A percentile compares a stretch with the other conserved stretches of the same genome.
Evolutionary conservation across 1,139 yeast genomes (phyloP).

Genomic region (Nakaseomyces glabratus): DNA sequence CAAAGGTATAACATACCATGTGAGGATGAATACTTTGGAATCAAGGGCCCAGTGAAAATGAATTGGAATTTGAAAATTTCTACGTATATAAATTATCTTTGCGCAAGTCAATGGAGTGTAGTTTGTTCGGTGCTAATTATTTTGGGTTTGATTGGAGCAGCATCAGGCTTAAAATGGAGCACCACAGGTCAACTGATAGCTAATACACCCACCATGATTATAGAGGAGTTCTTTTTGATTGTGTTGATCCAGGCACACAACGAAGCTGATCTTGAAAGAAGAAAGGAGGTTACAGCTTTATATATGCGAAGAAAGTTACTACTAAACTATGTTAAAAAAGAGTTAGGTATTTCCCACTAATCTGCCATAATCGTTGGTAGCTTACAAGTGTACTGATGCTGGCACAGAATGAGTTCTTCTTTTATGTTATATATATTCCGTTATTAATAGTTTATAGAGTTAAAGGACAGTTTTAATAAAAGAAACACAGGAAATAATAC

Average conservation of each 20-base stretch:
- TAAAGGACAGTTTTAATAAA: no score
- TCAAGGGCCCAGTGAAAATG: constrained; percentile 10
- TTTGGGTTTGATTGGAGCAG: constrained; percentile 26
- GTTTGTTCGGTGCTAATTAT: constrained; percentile 24
- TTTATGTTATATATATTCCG: no score
- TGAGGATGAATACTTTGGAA: constrained; percentile 18
- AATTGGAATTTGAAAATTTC: constrained; percentile 24
- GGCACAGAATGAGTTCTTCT: no score
- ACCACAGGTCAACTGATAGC: constrained; percentile 34
- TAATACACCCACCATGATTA: constrained; percentile 36
- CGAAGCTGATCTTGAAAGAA: constrained; percentile 26
- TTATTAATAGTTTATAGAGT: no score
- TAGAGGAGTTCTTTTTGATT: constrained; percentile 34
- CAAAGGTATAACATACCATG: constrained; percentile 18
- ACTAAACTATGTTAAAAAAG: constrained; percentile 12
- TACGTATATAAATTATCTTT: constrained; percentile 18
- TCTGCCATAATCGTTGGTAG: no score
- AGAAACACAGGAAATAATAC: not conserved
- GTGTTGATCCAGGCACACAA: constrained; percentile 34
- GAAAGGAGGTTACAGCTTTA: constrained; percentile 22
- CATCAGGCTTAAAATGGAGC: constrained; percentile 32
- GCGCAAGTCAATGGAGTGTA: constrained; percentile 30
- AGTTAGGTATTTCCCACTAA: no score
- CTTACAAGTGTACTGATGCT: no score
- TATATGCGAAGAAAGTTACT: constrained; percentile 20